Evolutionary conservation across 1,139 yeast species (phyloP).

Genomic region (Pneumocystis canis): DNA sequence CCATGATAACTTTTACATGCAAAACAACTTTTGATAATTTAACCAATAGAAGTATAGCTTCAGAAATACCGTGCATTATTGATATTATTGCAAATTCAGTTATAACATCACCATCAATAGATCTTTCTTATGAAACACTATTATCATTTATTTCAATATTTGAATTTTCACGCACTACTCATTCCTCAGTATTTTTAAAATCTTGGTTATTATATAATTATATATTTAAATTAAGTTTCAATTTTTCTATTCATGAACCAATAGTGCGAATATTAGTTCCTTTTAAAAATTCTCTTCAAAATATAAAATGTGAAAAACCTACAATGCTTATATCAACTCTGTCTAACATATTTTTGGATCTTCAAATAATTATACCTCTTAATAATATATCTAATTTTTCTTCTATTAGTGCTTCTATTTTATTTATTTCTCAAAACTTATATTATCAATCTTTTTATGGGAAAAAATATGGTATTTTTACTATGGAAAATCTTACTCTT

Average conservation of each 20-base stretch:
- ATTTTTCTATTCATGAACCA: slow-evolving; percentile 27
- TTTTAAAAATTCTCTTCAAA: slow-evolving; percentile 1
- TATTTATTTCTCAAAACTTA: slow-evolving; percentile 18
- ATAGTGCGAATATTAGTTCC: slow-evolving; percentile 22
- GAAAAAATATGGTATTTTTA: background rate
- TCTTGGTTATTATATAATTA: background rate
- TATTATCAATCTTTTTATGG: background rate
- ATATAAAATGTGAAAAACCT: slow-evolving; percentile 2
- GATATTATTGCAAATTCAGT: slow-evolving; percentile 21
- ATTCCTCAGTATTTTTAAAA: background rate
- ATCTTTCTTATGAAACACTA: slow-evolving; percentile 18
- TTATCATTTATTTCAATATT: slow-evolving; percentile 12
- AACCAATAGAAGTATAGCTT: slow-evolving; percentile 17
- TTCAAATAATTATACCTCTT: slow-evolving; percentile 24
- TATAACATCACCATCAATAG: slow-evolving; percentile 28
- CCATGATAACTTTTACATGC: slow-evolving; percentile 26
- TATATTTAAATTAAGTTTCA: slow-evolving; percentile 24
- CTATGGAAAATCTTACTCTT: background rate
- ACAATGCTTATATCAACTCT: slow-evolving; percentile 18
- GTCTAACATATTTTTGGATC: slow-evolving; percentile 19
- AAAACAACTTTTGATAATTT: slow-evolving; percentile 27
- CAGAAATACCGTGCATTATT: slow-evolving; percentile 10
- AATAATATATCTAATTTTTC: slow-evolving; percentile 17
- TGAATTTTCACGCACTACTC: background rate
- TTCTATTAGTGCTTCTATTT: slow-evolving; percentile 20